Conservation (phyloP, 768 basidiomycete species). For the Rhodosporidiobolus odoratus region DNA sequence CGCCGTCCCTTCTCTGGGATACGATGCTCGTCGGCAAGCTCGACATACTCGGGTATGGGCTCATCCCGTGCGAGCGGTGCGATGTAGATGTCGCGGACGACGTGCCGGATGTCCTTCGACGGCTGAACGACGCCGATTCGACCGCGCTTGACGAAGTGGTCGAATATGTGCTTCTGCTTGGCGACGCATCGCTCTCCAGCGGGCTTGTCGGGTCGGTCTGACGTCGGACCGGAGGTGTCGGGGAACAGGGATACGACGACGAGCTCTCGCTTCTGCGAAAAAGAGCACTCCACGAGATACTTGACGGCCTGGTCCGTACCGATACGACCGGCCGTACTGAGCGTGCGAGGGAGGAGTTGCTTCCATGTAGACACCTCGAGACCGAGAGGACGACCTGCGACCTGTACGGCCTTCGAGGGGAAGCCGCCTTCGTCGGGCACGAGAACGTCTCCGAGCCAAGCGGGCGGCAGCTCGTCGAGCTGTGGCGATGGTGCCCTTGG, state of each 20-base stretch:
- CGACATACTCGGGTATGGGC: slow-evolving; percentile 75
- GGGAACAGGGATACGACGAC: slow-evolving; percentile 71
- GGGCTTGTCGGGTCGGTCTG: slow-evolving; percentile 28
- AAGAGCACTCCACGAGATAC: slow-evolving; percentile 69
- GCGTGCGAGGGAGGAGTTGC: slow-evolving; percentile 64
- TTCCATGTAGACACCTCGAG: slow-evolving; percentile 63
- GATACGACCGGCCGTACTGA: slow-evolving; percentile 79
- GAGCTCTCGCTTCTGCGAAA: slow-evolving; percentile 72
- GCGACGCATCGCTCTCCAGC: slow-evolving; percentile 15
- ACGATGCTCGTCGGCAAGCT: slow-evolving; percentile 68
- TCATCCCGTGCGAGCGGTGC: slow-evolving; percentile 65
- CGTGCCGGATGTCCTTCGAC: slow-evolving; percentile 49
- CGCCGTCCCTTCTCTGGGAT: slow-evolving; percentile 59
- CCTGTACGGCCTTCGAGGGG: slow-evolving; percentile 62
- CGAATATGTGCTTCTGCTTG: slow-evolving; percentile 34
- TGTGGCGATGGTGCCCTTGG: not conserved
- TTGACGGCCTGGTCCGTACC: slow-evolving; percentile 67
- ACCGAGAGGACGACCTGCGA: slow-evolving; percentile 66
- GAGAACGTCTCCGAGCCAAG: slow-evolving; percentile 39
- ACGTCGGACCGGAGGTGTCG: slow-evolving; percentile 51
- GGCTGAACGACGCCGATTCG: slow-evolving; percentile 39
- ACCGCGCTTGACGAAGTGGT: slow-evolving; percentile 31
- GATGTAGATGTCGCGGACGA: slow-evolving; percentile 81
- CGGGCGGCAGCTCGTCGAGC: slow-evolving; percentile 20
- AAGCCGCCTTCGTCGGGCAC: slow-evolving; percentile 57